Conservation (phyloP, 768 basidiomycete genomes). For the Suillus occidentalis region DNA sequence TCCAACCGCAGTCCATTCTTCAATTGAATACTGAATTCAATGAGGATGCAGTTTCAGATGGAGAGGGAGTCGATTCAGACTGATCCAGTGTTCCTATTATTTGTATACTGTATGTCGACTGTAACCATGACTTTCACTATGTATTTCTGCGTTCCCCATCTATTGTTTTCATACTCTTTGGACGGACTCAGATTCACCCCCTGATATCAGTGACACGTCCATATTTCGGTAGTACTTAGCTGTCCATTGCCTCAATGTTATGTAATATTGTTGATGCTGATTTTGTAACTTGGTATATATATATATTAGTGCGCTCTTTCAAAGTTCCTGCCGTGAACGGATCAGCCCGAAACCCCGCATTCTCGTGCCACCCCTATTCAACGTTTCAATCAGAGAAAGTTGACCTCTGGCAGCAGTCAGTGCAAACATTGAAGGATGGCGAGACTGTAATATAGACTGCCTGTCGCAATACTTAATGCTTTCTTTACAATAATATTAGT, state of each 20-base stretch:
- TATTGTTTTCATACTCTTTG: neutral
- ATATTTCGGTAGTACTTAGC: too few relatives aligned
- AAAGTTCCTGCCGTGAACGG: too few relatives aligned
- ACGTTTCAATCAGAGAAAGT: too few relatives aligned
- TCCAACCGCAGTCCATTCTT: constrained; percentile 14
- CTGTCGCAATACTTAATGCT: neutral
- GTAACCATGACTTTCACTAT: neutral
- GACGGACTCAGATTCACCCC: too few relatives aligned
- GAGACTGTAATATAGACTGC: too few relatives aligned
- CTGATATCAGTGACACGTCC: too few relatives aligned
- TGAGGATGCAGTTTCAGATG: constrained; percentile 19
- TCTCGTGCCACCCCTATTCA: neutral
- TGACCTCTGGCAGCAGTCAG: too few relatives aligned
- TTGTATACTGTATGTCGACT: constrained; percentile 12
- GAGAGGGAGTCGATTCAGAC: constrained; percentile 24
- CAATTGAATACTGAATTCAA: constrained; percentile 12
- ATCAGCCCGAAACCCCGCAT: too few relatives aligned
- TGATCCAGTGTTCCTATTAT: constrained; percentile 7
- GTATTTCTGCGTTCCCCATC: neutral
- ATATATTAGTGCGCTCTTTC: too few relatives aligned
- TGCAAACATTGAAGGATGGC: too few relatives aligned
- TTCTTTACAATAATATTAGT: neutral
- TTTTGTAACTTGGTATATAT: neutral
- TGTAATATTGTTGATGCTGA: too few relatives aligned
- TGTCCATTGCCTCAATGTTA: too few relatives aligned